Base-by-base conservation (phyloP, 2,329 filamentous ascomycete species). In the Fusarium miscanthi region DNA sequence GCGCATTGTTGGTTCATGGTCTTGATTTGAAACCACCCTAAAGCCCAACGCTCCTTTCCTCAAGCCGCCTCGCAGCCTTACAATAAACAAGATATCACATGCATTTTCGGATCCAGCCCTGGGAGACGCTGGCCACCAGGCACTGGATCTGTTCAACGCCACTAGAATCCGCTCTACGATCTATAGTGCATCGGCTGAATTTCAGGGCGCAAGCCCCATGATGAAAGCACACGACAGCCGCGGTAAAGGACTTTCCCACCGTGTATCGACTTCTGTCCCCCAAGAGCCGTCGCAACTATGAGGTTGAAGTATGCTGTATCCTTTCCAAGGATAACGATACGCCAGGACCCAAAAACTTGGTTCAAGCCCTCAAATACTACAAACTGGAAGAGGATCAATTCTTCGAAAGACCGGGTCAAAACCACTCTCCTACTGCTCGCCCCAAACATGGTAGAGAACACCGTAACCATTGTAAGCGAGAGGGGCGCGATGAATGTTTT, bases 51-150 rank as follows among this genome's bases (percentile, higher is more conserved):
- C 16, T 14, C n/a, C n/a, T 10, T 48, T 17, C 27, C 16, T 51
- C 16, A 5, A 33, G 16, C 13, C 16, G 8, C 14, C 27, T 33
- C 12, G 8, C 6, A 33, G 30, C 11, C 5, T n/a, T 49, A 14
- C 11, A 23, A 11, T 2, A 19, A 23, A 7, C n/a, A 25, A 14
- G 30, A 8, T 5, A 33, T 33, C 3, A 0, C 14, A 14, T 11
- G 16, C 12, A 8, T 49, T 14, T 19, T n/a, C 5, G 13, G 16
- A 30, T 19, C 6, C 25, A 46, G 25, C 1, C 30, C 30, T 19
- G n/a, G 16, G 4, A 33, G n/a, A 33, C 5, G 2, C 5, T 51
- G 30, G 4, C 4, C 8, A 23, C 30, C n/a, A 33, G 30, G 30
- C 30, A 13, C 3, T 23, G 35, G 35, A 11, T 19, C 17, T 37